Evolutionary conservation across 2,329 filamentous ascomycete genomes (phyloP).

Genomic region (Cyphellophora attinorum): DNA sequence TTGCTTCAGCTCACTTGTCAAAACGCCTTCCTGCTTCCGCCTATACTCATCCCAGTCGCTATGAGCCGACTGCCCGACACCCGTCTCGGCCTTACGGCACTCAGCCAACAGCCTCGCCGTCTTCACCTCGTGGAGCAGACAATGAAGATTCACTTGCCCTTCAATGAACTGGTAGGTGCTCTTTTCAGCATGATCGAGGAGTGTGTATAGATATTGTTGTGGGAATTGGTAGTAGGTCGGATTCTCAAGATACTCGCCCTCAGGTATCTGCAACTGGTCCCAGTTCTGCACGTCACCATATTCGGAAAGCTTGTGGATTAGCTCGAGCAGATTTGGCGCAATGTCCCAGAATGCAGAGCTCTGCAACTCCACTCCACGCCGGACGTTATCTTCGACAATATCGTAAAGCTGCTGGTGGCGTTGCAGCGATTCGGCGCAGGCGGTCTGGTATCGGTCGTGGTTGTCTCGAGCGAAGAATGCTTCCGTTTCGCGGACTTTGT

Average conservation of each 20-base stretch:
- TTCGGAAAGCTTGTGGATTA: conserved; percentile 55
- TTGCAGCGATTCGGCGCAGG: conserved; percentile 60
- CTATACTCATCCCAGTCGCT: conserved; percentile 38
- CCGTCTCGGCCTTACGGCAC: conserved; percentile 56
- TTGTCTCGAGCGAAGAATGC: conserved; percentile 77
- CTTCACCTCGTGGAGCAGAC: conserved; percentile 82
- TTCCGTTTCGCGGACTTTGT: conserved; percentile 69
- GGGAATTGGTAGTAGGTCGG: conserved; percentile 71
- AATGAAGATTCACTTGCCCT: conserved; percentile 81
- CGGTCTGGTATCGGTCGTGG: conserved; percentile 59
- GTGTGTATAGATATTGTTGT: conserved; percentile 78
- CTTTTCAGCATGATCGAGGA: conserved; percentile 81
- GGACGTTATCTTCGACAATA: conserved; percentile 75
- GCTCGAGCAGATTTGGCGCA: conserved; percentile 66
- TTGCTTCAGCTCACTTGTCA: conserved; percentile 85
- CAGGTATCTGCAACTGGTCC: conserved; percentile 60
- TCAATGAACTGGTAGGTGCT: conserved; percentile 96
- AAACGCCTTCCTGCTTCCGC: conserved; percentile 54
- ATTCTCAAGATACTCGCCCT: conserved; percentile 74
- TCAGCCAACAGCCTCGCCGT: conserved; percentile 64
- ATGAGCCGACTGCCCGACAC: conserved; percentile 33
- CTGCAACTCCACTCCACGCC: conserved; percentile 80
- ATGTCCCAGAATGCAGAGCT: conserved; percentile 97
- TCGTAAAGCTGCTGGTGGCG: conserved; percentile 68
- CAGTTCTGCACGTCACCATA: conserved; percentile 20